Percentiles rank a stretch among this genome's conserved stretches.
Evolutionary conservation across 805 yeast genomes (phyloP).

Genomic region (Lipomyces oligophaga): DNA sequence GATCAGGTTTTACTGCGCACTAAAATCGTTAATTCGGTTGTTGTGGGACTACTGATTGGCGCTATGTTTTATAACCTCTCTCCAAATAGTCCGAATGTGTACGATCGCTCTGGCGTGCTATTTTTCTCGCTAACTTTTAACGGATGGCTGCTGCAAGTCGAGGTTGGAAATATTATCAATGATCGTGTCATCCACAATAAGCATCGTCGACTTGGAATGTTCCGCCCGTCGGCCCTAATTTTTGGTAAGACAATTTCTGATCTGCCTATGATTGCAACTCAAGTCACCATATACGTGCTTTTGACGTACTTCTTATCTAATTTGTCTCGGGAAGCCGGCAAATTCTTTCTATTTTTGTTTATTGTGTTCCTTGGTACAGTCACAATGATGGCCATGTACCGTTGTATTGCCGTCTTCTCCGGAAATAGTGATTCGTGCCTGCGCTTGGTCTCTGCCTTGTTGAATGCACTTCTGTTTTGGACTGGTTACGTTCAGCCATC

Average conservation of each 20-base stretch:
- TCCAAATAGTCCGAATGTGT: constrained; percentile 47
- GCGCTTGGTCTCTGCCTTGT: constrained; percentile 44
- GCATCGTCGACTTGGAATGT: constrained; percentile 55
- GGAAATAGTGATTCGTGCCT: constrained; percentile 40
- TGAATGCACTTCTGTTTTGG: constrained; percentile 43
- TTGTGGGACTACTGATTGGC: constrained; percentile 54
- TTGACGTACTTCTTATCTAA: constrained; percentile 54
- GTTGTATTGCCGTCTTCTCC: constrained; percentile 40
- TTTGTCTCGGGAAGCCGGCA: constrained; percentile 51
- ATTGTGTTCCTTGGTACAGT: constrained; percentile 45
- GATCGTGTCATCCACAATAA: constrained; percentile 60
- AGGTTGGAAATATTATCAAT: constrained; percentile 47
- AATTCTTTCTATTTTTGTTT: constrained; percentile 48
- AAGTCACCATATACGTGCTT: constrained; percentile 48
- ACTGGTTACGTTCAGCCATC: constrained; percentile 49
- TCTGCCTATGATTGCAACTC: constrained; percentile 48
- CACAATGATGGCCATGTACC: constrained; percentile 45
- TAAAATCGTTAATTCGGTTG: constrained; percentile 34
- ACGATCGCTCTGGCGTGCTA: constrained; percentile 51
- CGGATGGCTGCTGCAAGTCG: constrained; percentile 58
- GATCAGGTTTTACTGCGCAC: constrained; percentile 21
- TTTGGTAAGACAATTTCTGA: constrained; percentile 60
- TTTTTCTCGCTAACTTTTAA: constrained; percentile 56
- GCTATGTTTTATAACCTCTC: constrained; percentile 50
- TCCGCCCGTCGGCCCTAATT: constrained; percentile 63